These are phyloP conservation scores for Skeletonema costatum DNA, from an alignment of 108 stramenopile genomes.

Conservation along the genomic window DNA sequence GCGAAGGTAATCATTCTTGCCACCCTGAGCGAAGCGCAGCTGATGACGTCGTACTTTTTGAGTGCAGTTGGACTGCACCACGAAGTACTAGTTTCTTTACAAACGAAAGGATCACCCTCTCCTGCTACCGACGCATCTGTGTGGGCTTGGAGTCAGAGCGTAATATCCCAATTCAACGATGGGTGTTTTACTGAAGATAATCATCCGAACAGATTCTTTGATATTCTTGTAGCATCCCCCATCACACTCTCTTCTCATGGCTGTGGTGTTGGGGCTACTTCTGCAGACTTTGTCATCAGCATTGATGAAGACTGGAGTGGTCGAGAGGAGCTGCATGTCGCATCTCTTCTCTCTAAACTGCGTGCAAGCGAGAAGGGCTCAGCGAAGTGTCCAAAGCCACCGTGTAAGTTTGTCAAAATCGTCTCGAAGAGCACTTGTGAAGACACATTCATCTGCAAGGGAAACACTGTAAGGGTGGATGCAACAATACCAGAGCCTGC, in stretches of 20 bases:
- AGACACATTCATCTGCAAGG: slow-evolving; percentile 45
- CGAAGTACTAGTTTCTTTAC: slow-evolving; percentile 34
- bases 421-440: slow-evolving; percentile 65
- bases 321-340: slow-evolving; percentile 46
- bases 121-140: slow-evolving; percentile 10
- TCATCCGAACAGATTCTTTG: slow-evolving; percentile 6
- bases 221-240: slow-evolving; percentile 76
- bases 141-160: slow-evolving; percentile 61
- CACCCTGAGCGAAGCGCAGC: slow-evolving; percentile 59
- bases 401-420: slow-evolving; percentile 60
- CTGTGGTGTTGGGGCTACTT: slow-evolving; percentile 64
- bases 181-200: not conserved
- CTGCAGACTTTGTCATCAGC: slow-evolving; percentile 67
- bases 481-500: not conserved
- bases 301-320: slow-evolving; percentile 93
- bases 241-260: slow-evolving; percentile 45
- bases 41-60: slow-evolving; percentile 64
- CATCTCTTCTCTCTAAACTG: slow-evolving; percentile 43
- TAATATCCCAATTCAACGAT: slow-evolving; percentile 54
- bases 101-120: not conserved
- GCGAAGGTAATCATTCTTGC: slow-evolving; percentile 77
- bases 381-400: not conserved
- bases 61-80: slow-evolving; percentile 71
- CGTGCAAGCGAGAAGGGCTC: slow-evolving; percentile 5
- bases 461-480: not conserved